Evolutionary conservation across 108 stramenopile genomes (phyloP).

Genomic region (Seminavis robusta): DNA sequence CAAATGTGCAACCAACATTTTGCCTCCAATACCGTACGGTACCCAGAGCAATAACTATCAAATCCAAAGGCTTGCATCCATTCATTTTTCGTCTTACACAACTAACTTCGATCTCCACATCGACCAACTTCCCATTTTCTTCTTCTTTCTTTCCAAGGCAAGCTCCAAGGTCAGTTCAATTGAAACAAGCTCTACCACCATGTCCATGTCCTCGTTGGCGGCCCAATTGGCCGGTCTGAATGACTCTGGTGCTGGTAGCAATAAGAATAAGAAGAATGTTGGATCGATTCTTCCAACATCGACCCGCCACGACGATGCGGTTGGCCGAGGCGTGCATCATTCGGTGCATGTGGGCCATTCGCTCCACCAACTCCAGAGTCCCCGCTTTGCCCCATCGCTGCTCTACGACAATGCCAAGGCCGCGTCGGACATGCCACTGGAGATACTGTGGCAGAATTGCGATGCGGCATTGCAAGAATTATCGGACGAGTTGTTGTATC

Average conservation of each 20-base stretch:
- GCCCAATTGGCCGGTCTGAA: constrained; percentile 50
- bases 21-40: no score
- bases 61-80: no score
- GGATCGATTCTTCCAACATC: constrained; percentile 25
- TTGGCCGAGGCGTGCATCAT: constrained; percentile 59
- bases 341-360: constrained; percentile 54
- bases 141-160: no score
- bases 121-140: no score
- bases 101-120: no score
- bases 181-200: no score
- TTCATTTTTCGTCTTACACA: no score
- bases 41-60: no score
- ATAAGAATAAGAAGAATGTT: constrained; percentile 8
- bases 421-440: constrained; percentile 58
- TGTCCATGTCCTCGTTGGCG: constrained; percentile 50
- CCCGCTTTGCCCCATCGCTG: constrained; percentile 47
- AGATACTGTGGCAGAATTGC: constrained; percentile 63
- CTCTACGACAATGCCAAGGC: constrained; percentile 59
- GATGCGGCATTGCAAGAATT: constrained; percentile 32
- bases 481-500: no score
- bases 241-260: background rate
- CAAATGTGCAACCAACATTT: no score
- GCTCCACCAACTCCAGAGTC: constrained; percentile 5
- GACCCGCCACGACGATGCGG: constrained; percentile 37
- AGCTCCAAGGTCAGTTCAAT: no score